Evolutionary conservation across 2,329 filamentous ascomycete species (phyloP), one percentile per base, ranked within the genome.

Genomic region (Neofusicoccum cordaticola): DNA sequence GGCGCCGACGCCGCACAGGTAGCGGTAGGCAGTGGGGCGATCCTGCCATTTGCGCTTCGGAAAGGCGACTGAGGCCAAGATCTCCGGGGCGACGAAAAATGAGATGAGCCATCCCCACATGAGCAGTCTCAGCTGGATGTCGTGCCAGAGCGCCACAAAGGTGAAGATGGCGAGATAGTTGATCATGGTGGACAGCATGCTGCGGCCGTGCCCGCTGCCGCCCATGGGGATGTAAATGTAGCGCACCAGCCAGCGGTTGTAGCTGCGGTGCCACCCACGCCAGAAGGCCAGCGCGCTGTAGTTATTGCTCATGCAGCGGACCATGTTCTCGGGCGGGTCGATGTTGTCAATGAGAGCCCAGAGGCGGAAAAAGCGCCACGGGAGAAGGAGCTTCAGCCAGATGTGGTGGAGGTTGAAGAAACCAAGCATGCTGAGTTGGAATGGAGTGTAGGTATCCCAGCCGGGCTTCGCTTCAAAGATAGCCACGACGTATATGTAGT

Each of bases 341-440:
- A 99, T 87, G 67, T 91, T 92, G 75, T 99, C 95, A 15, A 93
- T 75, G 3, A 99, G 85, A 0, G 92, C 85, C 95, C 95, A 99
- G n/a, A 99, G 87, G 4, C 96, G 91, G 85, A 98, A 98, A 76
- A 98, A 90, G n/a, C 95, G 90, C 93, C 94, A 99, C 0, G 95
- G 95, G 7, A 99, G 87, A 4, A 99, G 87, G 1, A 99, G 87
- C 77, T 99, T 99, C 52, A 99, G 85, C 96, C 96, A 99, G 76
- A 99, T 96, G 74, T 97, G 88, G 79, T 97, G 92, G 12, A 99
- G 88, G 78, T 97, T 97, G 83, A 98, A 96, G 81, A 90, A 97
- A 42, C 92, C 95, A 12, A 99, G 85, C 81, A 99, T 88, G 73
- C 88, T 90, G 48, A 99, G 86, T 75, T 99, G 92, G 50, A 91